A percentile compares a stretch with the other conserved stretches of the same genome.
Conservation (phyloP, 108 stramenopile species). For the Skeletonema tropicum region DNA sequence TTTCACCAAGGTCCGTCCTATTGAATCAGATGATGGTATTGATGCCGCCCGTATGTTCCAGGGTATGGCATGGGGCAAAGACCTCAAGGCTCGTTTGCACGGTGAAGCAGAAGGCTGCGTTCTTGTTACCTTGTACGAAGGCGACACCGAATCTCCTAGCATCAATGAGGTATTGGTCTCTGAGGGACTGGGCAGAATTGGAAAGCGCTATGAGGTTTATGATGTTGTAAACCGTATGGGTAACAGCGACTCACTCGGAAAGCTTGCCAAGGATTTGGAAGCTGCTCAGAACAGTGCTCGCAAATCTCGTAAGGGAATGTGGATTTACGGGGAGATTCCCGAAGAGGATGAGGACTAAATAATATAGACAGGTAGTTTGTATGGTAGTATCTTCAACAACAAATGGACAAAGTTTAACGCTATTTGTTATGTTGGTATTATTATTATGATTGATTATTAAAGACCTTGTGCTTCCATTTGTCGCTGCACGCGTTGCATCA, state of each 20-base stretch:
- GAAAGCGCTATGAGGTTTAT: constrained; percentile 58
- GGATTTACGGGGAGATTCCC: constrained; percentile 91
- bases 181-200: constrained; percentile 76
- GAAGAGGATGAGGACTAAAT: constrained; percentile 86
- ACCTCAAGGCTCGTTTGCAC: constrained; percentile 65
- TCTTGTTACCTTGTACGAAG: constrained; percentile 60
- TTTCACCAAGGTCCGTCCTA: constrained; percentile 63
- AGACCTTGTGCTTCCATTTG: constrained; percentile 38
- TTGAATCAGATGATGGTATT: constrained; percentile 84
- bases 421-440: constrained; percentile 8
- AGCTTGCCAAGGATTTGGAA: constrained; percentile 66
- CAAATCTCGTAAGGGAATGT: constrained; percentile 81
- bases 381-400: background rate
- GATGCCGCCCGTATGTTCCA: constrained; percentile 86
- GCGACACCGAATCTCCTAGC: constrained; percentile 49
- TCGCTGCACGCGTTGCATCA: constrained; percentile 30
- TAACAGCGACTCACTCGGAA: constrained; percentile 52
- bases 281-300: constrained; percentile 77
- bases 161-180: constrained; percentile 79
- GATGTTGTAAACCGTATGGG: constrained; percentile 60
- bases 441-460: constrained; percentile 7
- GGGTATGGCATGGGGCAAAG: constrained; percentile 81
- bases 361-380: constrained; percentile 13
- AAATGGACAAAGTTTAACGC: constrained; percentile 3
- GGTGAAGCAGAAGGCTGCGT: constrained; percentile 74